Base-by-base conservation (phyloP, 106 monocot species). In the Allium cepa region DNA sequence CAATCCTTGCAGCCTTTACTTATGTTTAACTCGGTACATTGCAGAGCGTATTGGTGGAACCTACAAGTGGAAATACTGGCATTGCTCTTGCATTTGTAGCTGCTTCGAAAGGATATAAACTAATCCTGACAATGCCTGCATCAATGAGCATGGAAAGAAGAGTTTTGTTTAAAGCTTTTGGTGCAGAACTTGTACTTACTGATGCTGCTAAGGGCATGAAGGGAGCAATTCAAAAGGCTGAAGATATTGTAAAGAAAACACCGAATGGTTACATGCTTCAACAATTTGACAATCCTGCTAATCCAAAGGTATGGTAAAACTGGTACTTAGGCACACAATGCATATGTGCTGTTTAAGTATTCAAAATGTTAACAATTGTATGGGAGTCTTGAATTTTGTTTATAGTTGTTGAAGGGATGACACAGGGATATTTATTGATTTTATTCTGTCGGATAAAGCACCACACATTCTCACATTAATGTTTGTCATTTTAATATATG, bases 61-160 rank as follows among this genome's bases (percentile, higher is more conserved):
- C 92, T 66, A 96, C 92, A 69, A 96, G 96, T 73, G 96, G 96
- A 52, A 96, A 92, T 64, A 96, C 96, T 16, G 92, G 96, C 56
- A 97, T 97, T 68, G 96, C 88, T 26, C 92, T 97, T 78, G 96
- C 96, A 45, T 96, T 96, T 76, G 92, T 96, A 71, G 92, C 96
- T 67, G 96, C 96, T 75, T 73, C 96, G 11, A 96, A 80, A 84
- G 96, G 96, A 64, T 96, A 92, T 60, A 96, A 92, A 63, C 59
- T 96, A 55, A 96, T 96, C 12, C 71, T 96, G 74, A 96, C 96
- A 57, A 96, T 96, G 96, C 96, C 96, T 70, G 83, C 96, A 64
- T 96, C 92, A 17, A 96, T 96, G 96, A 96, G 96, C 50, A 92
- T 81, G 9, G 96, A 96, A 77, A 92, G 96, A 72, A 73, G 96